Base-by-base conservation (phyloP, 2,329 filamentous ascomycete species). In the Trichoderma oligosporum region DNA sequence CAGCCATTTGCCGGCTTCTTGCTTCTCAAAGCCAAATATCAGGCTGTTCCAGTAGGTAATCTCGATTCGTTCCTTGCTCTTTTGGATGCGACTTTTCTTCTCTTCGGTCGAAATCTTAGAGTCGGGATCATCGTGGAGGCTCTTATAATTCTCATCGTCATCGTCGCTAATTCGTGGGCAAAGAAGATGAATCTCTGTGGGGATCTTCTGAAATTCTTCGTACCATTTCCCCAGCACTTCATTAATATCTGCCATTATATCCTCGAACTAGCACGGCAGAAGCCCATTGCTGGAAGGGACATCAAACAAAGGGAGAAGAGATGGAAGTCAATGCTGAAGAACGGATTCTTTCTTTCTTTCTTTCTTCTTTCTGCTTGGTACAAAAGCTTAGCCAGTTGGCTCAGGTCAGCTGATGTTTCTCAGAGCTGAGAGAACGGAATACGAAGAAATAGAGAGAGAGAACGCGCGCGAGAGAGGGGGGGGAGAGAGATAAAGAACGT, bases 1-100 rank as follows among this genome's bases (percentile, higher is more conserved):
- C 39, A 85, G 76, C 72, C 86, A 81, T 59, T 79, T 76, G 25
- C 82, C 81, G 3, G 82, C 81, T 49, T 82, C 78, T 46, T 84
- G 81, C 47, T 81, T 78, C 56, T 80, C 81, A 60, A 89, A 83
- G 16, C 86, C 88, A 56, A 91, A 78, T 12, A 91, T 81, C 39
- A 88, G 76, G 61, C 86, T 85, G 59, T 84, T 87, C 66, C 82
- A 83, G 61, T 88, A 84, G 49, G 86, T 84, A 29, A 83, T 78
- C 60, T 85, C 76, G 59, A 84, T 76, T 29, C 88, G 79, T 7
- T 72, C 67, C 31, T 79, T 75, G 12, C 79, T 81, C 57, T 85
- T 77, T 49, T 78, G 66, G 18, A 89, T 81, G 7, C 81, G 75
- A 39, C 73, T 66, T 47, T 74, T 68, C 66, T 84, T 85, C 61